Conservation (phyloP, 768 basidiomycete genomes). For the Kwoniella dejecticola region DNA sequence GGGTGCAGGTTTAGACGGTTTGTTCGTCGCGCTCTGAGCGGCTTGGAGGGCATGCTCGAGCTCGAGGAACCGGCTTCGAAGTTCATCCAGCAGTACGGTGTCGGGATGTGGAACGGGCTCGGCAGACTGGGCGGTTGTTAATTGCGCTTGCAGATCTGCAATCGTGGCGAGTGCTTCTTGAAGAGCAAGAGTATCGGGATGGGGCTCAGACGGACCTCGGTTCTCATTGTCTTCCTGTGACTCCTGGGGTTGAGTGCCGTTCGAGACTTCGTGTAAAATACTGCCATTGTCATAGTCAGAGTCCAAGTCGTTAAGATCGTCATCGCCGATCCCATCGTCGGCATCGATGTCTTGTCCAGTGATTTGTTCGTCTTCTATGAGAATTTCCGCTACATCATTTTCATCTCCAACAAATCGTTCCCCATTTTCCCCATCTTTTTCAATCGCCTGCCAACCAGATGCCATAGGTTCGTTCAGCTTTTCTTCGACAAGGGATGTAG, state of each 20-base stretch:
- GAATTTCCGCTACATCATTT: background rate
- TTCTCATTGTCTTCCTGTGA: background rate
- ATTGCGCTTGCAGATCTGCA: background rate
- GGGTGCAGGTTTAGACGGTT: too few relatives aligned
- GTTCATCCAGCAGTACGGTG: too few relatives aligned
- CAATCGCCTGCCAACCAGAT: background rate
- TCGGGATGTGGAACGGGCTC: too few relatives aligned
- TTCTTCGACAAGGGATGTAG: background rate
- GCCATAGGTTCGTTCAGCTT: background rate
- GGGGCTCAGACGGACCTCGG: background rate
- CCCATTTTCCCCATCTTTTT: background rate
- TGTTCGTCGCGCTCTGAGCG: too few relatives aligned
- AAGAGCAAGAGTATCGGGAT: slow-evolving; percentile 5
- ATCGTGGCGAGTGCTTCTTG: background rate
- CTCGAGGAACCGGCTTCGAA: too few relatives aligned
- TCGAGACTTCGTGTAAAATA: too few relatives aligned
- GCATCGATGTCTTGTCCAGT: too few relatives aligned
- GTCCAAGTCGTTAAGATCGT: background rate
- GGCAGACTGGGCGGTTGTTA: background rate
- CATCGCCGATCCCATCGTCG: too few relatives aligned
- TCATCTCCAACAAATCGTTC: background rate
- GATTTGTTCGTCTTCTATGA: too few relatives aligned
- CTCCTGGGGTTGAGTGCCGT: too few relatives aligned
- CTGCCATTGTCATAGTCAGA: background rate
- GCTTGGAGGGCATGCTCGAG: too few relatives aligned